Percentiles rank a stretch among this genome's conserved stretches.
phyloP scores from a whole-genome alignment of 495 filamentous ascomycete genomes.

The Tuber brumale region DNA sequence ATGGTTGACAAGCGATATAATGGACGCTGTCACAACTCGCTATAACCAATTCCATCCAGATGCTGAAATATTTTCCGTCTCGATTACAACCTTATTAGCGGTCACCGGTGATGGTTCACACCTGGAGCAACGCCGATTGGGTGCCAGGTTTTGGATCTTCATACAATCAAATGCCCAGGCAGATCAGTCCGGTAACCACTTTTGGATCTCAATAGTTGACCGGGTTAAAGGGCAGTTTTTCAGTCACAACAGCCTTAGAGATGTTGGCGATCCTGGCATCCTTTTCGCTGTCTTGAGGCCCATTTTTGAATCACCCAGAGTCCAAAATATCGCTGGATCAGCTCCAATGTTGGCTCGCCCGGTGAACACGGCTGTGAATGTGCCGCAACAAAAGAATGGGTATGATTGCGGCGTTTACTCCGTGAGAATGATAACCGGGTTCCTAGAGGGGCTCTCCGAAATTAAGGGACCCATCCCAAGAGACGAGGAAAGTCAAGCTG shows the following conservation, averaged over 20 bases:
- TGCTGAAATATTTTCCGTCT: not conserved
- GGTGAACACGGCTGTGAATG: not conserved
- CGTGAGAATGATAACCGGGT: constrained; percentile 1
- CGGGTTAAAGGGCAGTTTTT: constrained; percentile 2
- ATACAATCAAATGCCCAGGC: constrained; percentile 7
- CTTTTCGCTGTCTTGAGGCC: not conserved
- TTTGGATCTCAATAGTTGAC: constrained; percentile 5
- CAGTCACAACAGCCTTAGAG: not conserved
- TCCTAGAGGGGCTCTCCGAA: not conserved
- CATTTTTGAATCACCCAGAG: not conserved
- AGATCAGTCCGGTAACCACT: not conserved
- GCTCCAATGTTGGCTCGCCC: not conserved
- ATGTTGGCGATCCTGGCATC: not conserved
- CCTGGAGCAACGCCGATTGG: not conserved
- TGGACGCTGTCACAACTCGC: not conserved
- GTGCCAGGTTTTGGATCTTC: constrained; percentile 16
- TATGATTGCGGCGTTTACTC: constrained; percentile 18
- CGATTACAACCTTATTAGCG: not conserved
- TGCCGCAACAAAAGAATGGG: constrained; percentile 7
- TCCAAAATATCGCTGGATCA: not conserved
- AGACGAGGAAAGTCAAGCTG: not conserved
- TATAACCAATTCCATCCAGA: not conserved
- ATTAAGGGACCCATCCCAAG: not conserved
- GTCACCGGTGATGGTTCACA: not conserved
- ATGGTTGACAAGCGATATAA: not conserved